phyloP scores from a whole-genome alignment of 441 rosid species.

The Pelargonium cotyledonis region DNA sequence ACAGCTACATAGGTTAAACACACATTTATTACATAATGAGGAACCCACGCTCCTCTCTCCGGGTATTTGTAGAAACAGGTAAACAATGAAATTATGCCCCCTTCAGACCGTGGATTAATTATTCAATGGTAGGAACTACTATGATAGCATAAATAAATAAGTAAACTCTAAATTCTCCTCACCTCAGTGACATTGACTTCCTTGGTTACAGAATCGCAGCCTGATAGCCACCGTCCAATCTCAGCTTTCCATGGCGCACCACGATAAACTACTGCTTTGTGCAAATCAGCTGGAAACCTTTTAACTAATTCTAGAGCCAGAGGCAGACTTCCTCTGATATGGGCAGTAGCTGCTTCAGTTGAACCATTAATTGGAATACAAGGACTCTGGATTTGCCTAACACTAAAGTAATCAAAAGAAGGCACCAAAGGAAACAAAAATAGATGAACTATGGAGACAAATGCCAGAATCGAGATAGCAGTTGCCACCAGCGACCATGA shows the following conservation, averaged over 20 bases:
- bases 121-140: background rate
- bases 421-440: conserved; percentile 70
- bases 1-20: no score
- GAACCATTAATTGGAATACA: conserved; percentile 42
- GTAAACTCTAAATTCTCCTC: conserved; percentile 7
- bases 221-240: conserved; percentile 87
- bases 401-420: conserved; percentile 47
- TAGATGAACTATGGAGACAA: conserved; percentile 64
- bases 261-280: conserved; percentile 56
- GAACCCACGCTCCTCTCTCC: background rate
- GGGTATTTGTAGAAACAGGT: background rate
- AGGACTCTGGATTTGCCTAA: conserved; percentile 41
- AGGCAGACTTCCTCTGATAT: conserved; percentile 20
- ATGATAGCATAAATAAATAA: background rate
- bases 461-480: conserved; percentile 43
- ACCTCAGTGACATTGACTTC: conserved; percentile 64
- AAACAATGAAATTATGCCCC: background rate
- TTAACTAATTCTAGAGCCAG: conserved; percentile 38
- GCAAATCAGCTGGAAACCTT: conserved; percentile 64
- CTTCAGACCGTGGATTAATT: background rate
- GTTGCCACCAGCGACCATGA: conserved; percentile 68
- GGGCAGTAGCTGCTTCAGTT: conserved; percentile 22
- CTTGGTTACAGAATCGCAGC: conserved; percentile 52
- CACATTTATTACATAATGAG: background rate
- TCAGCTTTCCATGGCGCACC: conserved; percentile 84